phyloP scores from a whole-genome alignment of 2,329 filamentous ascomycete genomes.

The Madurella fahalii region DNA sequence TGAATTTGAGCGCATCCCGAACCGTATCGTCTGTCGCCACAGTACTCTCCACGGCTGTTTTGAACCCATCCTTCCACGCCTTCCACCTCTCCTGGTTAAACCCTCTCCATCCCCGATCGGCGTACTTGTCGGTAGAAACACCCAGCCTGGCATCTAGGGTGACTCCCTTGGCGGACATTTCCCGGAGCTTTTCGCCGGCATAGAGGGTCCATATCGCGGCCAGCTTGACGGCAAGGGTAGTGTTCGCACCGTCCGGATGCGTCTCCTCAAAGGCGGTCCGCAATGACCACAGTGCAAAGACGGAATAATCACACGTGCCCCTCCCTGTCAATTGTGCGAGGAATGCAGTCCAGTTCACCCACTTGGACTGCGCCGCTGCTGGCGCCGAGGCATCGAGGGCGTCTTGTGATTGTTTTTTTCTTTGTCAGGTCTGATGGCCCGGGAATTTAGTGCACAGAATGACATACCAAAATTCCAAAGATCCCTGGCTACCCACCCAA shows the following conservation, averaged over 20 bases:
- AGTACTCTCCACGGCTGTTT: background rate
- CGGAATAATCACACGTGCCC: conserved; percentile 26
- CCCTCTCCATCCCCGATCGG: conserved; percentile 26
- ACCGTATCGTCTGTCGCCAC: background rate
- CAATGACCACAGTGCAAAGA: conserved; percentile 29
- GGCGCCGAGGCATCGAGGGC: conserved; percentile 17
- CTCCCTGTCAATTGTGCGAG: conserved; percentile 27
- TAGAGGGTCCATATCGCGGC: conserved; percentile 27
- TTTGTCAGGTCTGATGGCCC: background rate
- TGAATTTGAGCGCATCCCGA: background rate
- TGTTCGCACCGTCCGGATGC: background rate
- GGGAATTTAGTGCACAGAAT: background rate
- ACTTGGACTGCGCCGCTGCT: conserved; percentile 8
- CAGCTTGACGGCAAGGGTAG: conserved; percentile 19
- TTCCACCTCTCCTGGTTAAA: conserved; percentile 28
- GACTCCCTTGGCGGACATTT: conserved; percentile 11
- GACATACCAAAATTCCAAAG: conserved; percentile 29
- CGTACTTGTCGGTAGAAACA: conserved; percentile 19
- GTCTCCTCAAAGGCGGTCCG: conserved; percentile 28
- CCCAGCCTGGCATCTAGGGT: conserved; percentile 20
- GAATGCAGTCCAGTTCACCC: conserved; percentile 25
- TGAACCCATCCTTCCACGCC: conserved; percentile 26
- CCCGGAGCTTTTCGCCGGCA: conserved; percentile 18
- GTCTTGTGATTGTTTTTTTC: conserved; percentile 10
- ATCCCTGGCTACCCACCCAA: conserved; percentile 28